Percentiles rank a stretch among this genome's conserved stretches.
Evolutionary conservation across 371 early-diverging fungal genomes (phyloP).

Genomic region (Mortierella sp.): DNA sequence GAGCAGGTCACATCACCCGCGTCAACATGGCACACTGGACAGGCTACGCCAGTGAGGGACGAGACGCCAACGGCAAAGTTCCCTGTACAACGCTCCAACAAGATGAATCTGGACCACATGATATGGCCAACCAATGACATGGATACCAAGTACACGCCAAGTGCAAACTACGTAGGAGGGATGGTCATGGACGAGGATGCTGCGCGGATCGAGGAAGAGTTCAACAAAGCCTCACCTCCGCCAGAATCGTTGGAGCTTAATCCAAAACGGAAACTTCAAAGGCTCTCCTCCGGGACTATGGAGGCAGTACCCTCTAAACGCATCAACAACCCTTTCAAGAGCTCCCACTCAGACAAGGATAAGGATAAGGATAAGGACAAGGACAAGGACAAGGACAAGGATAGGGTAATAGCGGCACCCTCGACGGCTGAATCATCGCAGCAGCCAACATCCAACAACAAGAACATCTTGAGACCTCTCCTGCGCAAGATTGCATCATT

Average conservation of each 20-base stretch:
- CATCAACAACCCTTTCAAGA: conserved; percentile 29
- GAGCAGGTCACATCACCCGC: conserved; percentile 25
- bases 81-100: conserved; percentile 38
- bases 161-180: conserved; percentile 17
- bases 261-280: conserved; percentile 51
- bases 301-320: conserved; percentile 46
- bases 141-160: conserved; percentile 38
- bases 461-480: conserved; percentile 40
- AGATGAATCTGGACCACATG: conserved; percentile 55
- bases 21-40: conserved; percentile 33
- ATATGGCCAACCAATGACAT: conserved; percentile 53
- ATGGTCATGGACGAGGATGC: conserved; percentile 54
- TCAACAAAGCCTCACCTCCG: conserved; percentile 47
- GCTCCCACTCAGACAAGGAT: conserved; percentile 5
- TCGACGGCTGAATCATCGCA: neutral
- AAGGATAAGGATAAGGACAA: too few species aligned
- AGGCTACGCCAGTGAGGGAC: conserved; percentile 20
- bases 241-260: conserved; percentile 34
- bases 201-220: conserved; percentile 50
- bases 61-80: conserved; percentile 18
- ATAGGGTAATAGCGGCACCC: too few species aligned
- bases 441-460: conserved; percentile 9
- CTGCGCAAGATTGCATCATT: conserved; percentile 52
- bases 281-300: conserved; percentile 41
- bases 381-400: too few species aligned